Conservation (phyloP, 2,329 filamentous ascomycete species). For the Berkeleyomyces rouxiae region DNA sequence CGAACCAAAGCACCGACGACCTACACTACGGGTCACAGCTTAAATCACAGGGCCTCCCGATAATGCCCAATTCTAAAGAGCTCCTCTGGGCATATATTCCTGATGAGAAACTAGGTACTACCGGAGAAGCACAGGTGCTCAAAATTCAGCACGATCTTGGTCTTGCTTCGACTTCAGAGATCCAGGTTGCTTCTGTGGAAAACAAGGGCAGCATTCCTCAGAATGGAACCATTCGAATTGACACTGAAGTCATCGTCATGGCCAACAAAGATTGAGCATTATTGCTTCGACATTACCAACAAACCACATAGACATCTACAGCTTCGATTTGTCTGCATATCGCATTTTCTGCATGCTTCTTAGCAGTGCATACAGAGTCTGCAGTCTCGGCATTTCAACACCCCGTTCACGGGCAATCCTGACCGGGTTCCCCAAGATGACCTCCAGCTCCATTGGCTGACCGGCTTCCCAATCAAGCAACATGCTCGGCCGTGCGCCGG, state of each 20-base stretch:
- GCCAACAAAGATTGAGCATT: neutral
- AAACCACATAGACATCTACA: neutral
- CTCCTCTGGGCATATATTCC: constrained; percentile 3
- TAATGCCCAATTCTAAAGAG: neutral
- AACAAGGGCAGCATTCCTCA: neutral
- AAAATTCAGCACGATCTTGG: constrained; percentile 7
- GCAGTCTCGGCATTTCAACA: constrained; percentile 47
- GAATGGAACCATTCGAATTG: constrained; percentile 7
- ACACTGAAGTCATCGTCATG: neutral
- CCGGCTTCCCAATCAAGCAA: constrained; percentile 52
- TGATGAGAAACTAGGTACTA: neutral
- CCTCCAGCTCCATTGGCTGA: constrained; percentile 52
- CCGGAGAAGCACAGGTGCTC: constrained; percentile 1
- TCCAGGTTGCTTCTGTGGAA: neutral
- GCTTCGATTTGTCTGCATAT: constrained; percentile 19
- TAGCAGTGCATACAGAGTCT: constrained; percentile 49
- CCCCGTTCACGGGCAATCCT: constrained; percentile 45
- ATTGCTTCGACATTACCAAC: neutral
- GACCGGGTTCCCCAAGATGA: constrained; percentile 55
- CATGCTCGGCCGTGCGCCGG: constrained; percentile 50
- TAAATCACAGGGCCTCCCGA: neutral
- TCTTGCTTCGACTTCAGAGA: constrained; percentile 1
- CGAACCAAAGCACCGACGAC: neutral
- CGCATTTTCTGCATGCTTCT: constrained; percentile 42
- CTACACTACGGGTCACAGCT: neutral